These are phyloP conservation scores for Penicillium sp. DNA, from an alignment of 2,329 filamentous ascomycete species.

Conservation along the genomic window DNA sequence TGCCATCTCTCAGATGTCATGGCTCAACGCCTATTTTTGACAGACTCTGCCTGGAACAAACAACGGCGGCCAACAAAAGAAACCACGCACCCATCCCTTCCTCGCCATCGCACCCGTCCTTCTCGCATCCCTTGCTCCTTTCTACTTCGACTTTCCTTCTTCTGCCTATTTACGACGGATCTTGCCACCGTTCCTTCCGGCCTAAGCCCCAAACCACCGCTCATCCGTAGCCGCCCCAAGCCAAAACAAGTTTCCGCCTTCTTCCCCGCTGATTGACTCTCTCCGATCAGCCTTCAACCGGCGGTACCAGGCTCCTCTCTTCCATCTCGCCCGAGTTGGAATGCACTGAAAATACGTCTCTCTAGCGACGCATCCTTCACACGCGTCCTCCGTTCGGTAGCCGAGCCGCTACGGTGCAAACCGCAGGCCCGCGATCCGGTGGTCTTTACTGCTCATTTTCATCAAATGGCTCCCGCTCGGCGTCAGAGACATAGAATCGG, in stretches of 20 bases:
- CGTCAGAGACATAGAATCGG: constrained; percentile 41
- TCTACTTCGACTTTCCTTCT: not conserved
- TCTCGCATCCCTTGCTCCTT: not conserved
- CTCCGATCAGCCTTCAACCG: not conserved
- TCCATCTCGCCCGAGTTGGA: not conserved
- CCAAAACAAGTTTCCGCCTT: constrained; percentile 11
- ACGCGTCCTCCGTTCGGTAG: constrained; percentile 9
- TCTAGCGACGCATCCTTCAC: not conserved
- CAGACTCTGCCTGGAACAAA: not conserved
- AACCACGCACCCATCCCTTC: not conserved
- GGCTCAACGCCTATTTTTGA: not conserved
- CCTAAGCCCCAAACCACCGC: not conserved
- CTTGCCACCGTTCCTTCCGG: not conserved
- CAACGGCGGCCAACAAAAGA: not conserved
- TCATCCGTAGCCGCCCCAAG: constrained; percentile 4
- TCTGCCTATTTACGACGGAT: not conserved
- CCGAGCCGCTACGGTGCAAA: constrained; percentile 10
- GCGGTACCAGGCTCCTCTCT: not conserved
- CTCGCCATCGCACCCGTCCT: not conserved
- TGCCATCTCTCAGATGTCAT: constrained; percentile 22
- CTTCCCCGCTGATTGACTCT: constrained; percentile 4
- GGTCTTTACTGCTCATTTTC: not conserved
- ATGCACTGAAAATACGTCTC: not conserved
- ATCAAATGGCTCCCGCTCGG: constrained; percentile 39
- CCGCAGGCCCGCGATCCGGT: constrained; percentile 1